phyloP scores from a whole-genome alignment of 257 asterid species.

The Gynochthodes officinalis region DNA sequence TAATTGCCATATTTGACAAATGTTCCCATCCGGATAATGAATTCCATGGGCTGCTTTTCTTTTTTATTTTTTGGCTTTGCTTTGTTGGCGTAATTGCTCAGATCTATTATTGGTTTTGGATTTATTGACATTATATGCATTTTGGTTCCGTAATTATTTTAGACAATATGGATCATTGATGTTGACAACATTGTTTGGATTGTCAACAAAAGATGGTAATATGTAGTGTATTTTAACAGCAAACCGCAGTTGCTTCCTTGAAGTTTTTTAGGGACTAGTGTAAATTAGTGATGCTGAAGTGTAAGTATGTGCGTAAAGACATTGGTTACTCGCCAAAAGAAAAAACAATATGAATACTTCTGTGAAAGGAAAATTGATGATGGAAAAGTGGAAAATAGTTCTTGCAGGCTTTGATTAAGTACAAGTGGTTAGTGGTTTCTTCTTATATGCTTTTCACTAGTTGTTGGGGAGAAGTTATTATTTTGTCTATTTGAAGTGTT shows the following conservation, averaged over 20 bases:
- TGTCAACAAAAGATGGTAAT: not conserved
- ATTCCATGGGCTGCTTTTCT: not conserved
- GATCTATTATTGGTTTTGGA: slow-evolving; percentile 7
- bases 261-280: not conserved
- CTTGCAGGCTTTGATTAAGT: not conserved
- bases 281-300: not conserved
- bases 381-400: not conserved
- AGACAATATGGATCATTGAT: not conserved
- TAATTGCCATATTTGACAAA: not conserved
- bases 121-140: not conserved
- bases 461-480: not conserved
- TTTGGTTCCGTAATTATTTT: not conserved
- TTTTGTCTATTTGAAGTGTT: not conserved
- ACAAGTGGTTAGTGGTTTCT: not conserved
- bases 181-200: not conserved
- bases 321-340: not conserved
- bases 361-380: not conserved
- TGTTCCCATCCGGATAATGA: not conserved
- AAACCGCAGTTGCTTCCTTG: not conserved
- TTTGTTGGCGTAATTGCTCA: not conserved
- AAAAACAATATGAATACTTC: not conserved
- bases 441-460: not conserved
- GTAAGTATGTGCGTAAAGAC: not conserved
- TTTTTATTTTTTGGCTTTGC: not conserved
- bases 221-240: not conserved